Conservation (phyloP, 2,329 filamentous ascomycete genomes). For the Monilinia laxa region DNA sequence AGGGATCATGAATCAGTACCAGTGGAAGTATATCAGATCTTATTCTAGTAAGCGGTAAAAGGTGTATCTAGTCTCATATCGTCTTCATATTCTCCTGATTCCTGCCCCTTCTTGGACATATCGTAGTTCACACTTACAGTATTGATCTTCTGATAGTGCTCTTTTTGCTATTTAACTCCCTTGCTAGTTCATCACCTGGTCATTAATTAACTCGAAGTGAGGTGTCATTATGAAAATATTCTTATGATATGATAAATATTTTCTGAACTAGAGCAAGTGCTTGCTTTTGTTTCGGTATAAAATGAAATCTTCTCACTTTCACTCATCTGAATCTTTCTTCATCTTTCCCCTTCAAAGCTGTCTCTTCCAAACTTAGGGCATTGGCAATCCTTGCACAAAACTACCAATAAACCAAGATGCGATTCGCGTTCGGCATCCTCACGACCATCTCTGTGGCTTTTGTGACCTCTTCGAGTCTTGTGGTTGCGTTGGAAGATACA, state of each 20-base stretch:
- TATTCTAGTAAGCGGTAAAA: background rate
- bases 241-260: background rate
- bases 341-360: background rate
- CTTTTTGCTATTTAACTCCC: background rate
- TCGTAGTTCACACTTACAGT: background rate
- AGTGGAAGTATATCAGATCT: background rate
- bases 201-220: background rate
- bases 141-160: background rate
- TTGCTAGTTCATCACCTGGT: background rate
- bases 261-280: background rate
- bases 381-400: background rate
- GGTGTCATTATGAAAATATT: background rate
- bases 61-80: background rate
- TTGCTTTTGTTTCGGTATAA: background rate
- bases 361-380: background rate
- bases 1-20: background rate
- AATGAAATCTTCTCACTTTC: background rate
- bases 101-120: background rate
- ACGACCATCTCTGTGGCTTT: background rate
- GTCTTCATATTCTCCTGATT: background rate
- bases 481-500: background rate
- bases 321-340: background rate
- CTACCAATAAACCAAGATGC: background rate
- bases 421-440: background rate
- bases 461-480: background rate